Conservation (phyloP, 345 rosid species). For the Populus pruinosa region DNA sequence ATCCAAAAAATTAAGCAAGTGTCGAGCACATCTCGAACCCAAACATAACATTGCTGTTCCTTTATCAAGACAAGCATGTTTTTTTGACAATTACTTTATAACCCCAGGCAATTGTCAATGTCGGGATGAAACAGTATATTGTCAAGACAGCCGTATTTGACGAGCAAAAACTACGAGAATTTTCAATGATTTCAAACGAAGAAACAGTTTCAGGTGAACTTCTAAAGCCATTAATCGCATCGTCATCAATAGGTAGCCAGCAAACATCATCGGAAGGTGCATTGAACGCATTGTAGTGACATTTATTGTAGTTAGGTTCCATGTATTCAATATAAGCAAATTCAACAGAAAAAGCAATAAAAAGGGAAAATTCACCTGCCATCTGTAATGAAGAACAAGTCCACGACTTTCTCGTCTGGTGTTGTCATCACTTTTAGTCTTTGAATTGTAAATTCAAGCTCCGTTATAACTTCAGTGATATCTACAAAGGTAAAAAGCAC, state of each 20-base stretch:
- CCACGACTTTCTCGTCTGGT: constrained; percentile 25
- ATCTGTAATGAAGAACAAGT: constrained; percentile 30
- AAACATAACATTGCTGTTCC: background rate
- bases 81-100: background rate
- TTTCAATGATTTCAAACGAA: background rate
- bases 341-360: background rate
- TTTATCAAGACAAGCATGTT: background rate
- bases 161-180: background rate
- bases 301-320: too few relatives aligned
- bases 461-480: constrained; percentile 25
- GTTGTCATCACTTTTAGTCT: constrained; percentile 33
- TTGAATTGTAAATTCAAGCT: constrained; percentile 28
- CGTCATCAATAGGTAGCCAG: background rate
- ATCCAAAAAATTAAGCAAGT: background rate
- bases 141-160: background rate
- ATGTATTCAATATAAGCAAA: background rate
- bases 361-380: constrained; percentile 13
- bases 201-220: background rate
- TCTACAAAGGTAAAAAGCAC: constrained; percentile 1
- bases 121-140: background rate
- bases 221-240: background rate
- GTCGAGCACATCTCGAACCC: background rate
- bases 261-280: too few relatives aligned
- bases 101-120: background rate
- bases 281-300: too few relatives aligned